Base-by-base conservation (phyloP, 2,329 filamentous ascomycete genomes). In the Aureobasidium melanogenum region DNA sequence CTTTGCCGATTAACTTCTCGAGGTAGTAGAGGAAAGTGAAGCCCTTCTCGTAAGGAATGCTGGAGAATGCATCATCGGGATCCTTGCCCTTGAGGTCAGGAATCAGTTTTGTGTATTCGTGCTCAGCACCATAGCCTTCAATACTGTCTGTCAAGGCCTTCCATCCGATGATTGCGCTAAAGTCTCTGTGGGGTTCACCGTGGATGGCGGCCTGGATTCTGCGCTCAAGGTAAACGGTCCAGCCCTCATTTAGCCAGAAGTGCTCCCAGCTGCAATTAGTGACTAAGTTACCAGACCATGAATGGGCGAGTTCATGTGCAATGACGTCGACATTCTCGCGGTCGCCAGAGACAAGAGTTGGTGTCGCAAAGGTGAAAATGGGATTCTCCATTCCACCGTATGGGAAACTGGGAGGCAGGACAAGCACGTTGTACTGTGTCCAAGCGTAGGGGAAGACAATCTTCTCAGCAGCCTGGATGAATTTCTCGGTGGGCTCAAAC, bases 81-180 rank as follows among this genome's bases (percentile, higher is more conserved):
- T 97, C 93, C 66, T 94, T 87, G 62, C 90, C 91, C 71, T 93
- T 89, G 65, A 97, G 86, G 71, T 90, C 86, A 63, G 92, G 83
- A 66, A 96, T 85, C 59, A 99, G 82, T 73, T 95, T 95, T 8
- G 94, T 99, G 77, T 94, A 97, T 68, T 93, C 88, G 71, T 96
- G 91, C 66, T 95, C 88, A 56, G 84, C 79, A 41, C 93, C 93
- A 69, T 87, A 94, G 41, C 86, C 81, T 36, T 87, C 80, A 38
- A 97, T 85, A 6, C 89, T 84, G 69, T 96, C 91, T 75, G 88
- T 82, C 19, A 96, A 83, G 2, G 87, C 84, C 71, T 96, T 94
- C 93, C 93, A 97, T 63, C 94, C 94, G 66, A 97, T 95, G 66
- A 97, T 96, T 65, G 93, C 87, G 9, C 89, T 95, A 74, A 99